Conservation (phyloP, 1,139 yeast genomes). For the Suhomyces maxii region DNA sequence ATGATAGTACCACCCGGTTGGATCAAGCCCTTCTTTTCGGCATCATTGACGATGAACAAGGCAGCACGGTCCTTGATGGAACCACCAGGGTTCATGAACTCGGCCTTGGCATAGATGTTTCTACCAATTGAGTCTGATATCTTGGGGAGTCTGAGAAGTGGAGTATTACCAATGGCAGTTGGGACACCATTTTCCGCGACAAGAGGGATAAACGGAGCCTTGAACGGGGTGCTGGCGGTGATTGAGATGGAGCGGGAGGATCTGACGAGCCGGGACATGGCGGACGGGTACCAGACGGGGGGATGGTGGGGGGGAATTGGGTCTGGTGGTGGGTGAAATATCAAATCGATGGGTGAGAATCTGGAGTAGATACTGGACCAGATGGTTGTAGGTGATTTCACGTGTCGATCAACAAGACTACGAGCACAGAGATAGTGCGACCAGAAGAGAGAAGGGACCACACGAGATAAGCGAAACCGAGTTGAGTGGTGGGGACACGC, state of each 20-base stretch:
- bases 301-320: background rate
- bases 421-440: too few relatives aligned
- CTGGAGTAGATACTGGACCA: too few relatives aligned
- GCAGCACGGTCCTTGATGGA: slow-evolving; percentile 94
- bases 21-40: slow-evolving; percentile 68
- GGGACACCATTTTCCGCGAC: slow-evolving; percentile 63
- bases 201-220: slow-evolving; percentile 58
- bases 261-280: slow-evolving; percentile 1
- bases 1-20: slow-evolving; percentile 63
- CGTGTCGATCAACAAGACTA: too few relatives aligned
- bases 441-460: too few relatives aligned
- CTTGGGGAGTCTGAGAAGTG: slow-evolving; percentile 64
- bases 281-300: background rate
- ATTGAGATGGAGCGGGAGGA: slow-evolving; percentile 21
- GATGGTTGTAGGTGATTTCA: too few relatives aligned
- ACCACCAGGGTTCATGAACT: slow-evolving; percentile 93
- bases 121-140: slow-evolving; percentile 66
- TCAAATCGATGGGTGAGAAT: background rate
- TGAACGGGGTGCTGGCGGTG: slow-evolving; percentile 20
- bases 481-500: too few relatives aligned
- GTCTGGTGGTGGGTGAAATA: background rate
- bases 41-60: slow-evolving; percentile 70
- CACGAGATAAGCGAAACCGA: too few relatives aligned
- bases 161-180: slow-evolving; percentile 87
- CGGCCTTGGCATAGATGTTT: slow-evolving; percentile 85